These are phyloP conservation scores for Trichoderma semiorbis DNA, from an alignment of 2,329 filamentous ascomycete species.

Conservation along the genomic window DNA sequence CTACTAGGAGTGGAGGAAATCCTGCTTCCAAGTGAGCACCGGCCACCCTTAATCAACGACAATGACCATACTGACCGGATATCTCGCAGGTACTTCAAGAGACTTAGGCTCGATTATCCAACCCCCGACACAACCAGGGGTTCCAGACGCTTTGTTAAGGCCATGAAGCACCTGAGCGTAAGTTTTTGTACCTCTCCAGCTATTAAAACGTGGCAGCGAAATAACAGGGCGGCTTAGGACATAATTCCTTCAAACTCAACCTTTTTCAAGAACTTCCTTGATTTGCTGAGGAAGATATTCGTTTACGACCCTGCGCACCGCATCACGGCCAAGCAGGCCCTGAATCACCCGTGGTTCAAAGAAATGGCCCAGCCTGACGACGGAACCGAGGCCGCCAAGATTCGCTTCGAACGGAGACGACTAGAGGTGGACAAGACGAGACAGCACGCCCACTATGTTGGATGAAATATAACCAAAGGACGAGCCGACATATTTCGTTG, in stretches of 20 bases:
- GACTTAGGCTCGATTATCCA: slow-evolving; percentile 63
- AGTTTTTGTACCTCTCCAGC: slow-evolving; percentile 27
- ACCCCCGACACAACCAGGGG: slow-evolving; percentile 60
- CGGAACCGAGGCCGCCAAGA: slow-evolving; percentile 65
- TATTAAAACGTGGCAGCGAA: neutral
- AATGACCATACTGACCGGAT: neutral
- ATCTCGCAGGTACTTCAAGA: slow-evolving; percentile 59
- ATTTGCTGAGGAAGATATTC: slow-evolving; percentile 64
- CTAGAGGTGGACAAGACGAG: slow-evolving; percentile 36
- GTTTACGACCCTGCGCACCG: slow-evolving; percentile 63
- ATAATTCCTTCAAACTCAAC: slow-evolving; percentile 59
- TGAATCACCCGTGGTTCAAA: slow-evolving; percentile 67
- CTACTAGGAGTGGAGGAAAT: slow-evolving; percentile 54
- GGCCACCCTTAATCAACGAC: neutral
- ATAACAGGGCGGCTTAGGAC: slow-evolving; percentile 43
- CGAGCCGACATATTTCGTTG: slow-evolving; percentile 4
- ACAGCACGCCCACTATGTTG: slow-evolving; percentile 23
- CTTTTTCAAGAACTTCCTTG: slow-evolving; percentile 61
- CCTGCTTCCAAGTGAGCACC: slow-evolving; percentile 59
- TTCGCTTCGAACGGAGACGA: slow-evolving; percentile 52
- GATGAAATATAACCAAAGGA: slow-evolving; percentile 25
- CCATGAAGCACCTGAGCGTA: slow-evolving; percentile 67
- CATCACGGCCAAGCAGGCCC: slow-evolving; percentile 63
- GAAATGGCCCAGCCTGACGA: slow-evolving; percentile 62
- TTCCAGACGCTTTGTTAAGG: slow-evolving; percentile 64